Evolutionary conservation across 2,329 filamentous ascomycete genomes (phyloP), one percentile per base, ranked within the genome.

Genomic region (Phoma sp.): DNA sequence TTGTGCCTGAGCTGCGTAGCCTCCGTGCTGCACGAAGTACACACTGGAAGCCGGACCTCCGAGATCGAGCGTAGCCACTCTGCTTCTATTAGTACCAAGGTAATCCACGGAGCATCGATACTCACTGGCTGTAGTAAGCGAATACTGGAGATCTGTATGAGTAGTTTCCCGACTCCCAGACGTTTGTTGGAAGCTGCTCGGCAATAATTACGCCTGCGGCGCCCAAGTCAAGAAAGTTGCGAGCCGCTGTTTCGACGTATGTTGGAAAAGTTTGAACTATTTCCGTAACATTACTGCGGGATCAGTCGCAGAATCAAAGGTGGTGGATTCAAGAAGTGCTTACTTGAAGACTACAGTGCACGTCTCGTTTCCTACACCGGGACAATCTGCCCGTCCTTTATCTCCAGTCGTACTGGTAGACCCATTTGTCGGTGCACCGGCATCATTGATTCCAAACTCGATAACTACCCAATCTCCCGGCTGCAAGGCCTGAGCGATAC

Each of bases 371-470:
- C 82, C 83, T 0, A 76, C 73, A 2, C 84, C 83, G 3, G 72
- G 64, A 47, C 86, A 89, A 67, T 84, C 84, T 4, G 81, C 82
- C 10, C 85, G 78, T 1, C 81, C 82, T 57, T 88, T 87, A 63
- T 89, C 86, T 11, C 72, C 80, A 11, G 57, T 61, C 2, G 72
- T 74, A 7, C 84, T 76, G 0, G 80, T 80, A 0, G 86, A 84
- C 9, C 85, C 87, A 39, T 69, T 66, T 14, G 26, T n/a, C 11
- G 60, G 60, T 4, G 40, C 34, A 11, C 57, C 56, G 9, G 29
- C 57, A 58, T 89, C 87, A 59, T 90, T 90, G 75, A 89, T 87
- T 0, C 87, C 87, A 56, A 89, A 87, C 61, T 89, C 86, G 48
- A 89, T 87, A 26, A 89, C 77, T 0, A 88, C 85, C 72, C 82